Evolutionary conservation across 805 yeast species (phyloP).

Genomic region (Saturnispora quitensis): DNA sequence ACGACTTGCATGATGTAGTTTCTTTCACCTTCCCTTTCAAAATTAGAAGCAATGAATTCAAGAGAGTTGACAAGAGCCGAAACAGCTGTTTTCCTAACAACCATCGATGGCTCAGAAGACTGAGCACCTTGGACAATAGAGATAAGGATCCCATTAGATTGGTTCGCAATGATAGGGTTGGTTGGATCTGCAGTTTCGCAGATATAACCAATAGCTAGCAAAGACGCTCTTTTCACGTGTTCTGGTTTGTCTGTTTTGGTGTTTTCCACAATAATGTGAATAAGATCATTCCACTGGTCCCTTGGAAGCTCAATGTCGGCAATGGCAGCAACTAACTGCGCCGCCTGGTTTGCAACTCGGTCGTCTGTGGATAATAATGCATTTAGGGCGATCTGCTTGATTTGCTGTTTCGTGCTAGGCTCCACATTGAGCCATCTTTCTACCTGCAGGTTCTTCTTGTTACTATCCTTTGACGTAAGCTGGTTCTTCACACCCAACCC

Average conservation of each 20-base stretch:
- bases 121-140: slow-evolving; percentile 97
- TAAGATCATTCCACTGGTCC: slow-evolving; percentile 80
- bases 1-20: slow-evolving; percentile 98
- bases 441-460: slow-evolving; percentile 48
- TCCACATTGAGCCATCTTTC: slow-evolving; percentile 70
- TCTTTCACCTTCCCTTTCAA: slow-evolving; percentile 89
- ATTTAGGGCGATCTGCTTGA: slow-evolving; percentile 55
- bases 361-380: slow-evolving; percentile 59
- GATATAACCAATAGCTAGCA: slow-evolving; percentile 87
- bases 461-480: slow-evolving; percentile 68
- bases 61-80: slow-evolving; percentile 87
- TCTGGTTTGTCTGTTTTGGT: slow-evolving; percentile 73
- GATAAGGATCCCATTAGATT: slow-evolving; percentile 85
- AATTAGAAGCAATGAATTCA: slow-evolving; percentile 80
- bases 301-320: slow-evolving; percentile 93
- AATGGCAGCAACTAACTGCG: slow-evolving; percentile 92
- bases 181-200: slow-evolving; percentile 90
- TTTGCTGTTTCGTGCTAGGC: slow-evolving; percentile 42
- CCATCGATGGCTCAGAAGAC: slow-evolving; percentile 59
- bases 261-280: slow-evolving; percentile 74
- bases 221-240: slow-evolving; percentile 75
- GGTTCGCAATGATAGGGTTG: slow-evolving; percentile 66
- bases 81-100: slow-evolving; percentile 82
- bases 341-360: slow-evolving; percentile 79
- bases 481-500: slow-evolving; percentile 83